Evolutionary conservation across 179 eudicot species (phyloP).

Genomic region (Heliamphora pulchella): DNA sequence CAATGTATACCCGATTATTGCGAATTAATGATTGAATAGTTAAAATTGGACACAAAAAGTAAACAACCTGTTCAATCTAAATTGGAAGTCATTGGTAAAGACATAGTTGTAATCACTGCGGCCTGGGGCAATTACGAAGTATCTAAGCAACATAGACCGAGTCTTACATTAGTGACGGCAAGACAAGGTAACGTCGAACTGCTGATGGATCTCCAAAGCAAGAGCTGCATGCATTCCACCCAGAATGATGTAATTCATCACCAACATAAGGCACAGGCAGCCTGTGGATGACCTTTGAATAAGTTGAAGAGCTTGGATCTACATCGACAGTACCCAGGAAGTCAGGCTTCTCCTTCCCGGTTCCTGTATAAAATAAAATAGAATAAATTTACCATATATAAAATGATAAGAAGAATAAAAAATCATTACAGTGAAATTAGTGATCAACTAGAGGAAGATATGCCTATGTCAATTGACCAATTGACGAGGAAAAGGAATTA

Average conservation of each 20-base stretch:
- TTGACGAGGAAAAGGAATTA: background rate
- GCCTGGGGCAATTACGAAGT: background rate
- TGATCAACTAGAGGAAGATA: background rate
- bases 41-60: background rate
- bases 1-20: background rate
- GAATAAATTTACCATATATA: background rate
- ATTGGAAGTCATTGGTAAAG: too few relatives aligned
- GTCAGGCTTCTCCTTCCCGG: conserved; percentile 86
- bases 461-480: background rate
- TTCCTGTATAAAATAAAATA: conserved; percentile 38
- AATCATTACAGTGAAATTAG: background rate
- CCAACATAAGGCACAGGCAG: conserved; percentile 70
- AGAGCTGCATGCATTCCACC: conserved; percentile 99
- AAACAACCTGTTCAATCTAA: background rate
- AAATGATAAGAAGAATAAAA: background rate
- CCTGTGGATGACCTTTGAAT: conserved; percentile 80
- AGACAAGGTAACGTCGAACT: conserved; percentile 68
- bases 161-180: conserved; percentile 70
- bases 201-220: conserved; percentile 82
- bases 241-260: conserved; percentile 92
- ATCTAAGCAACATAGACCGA: background rate
- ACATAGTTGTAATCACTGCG: too few relatives aligned
- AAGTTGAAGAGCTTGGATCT: conserved; percentile 76
- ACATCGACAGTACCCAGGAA: conserved; percentile 80
- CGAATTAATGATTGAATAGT: background rate